Evolutionary conservation across 352 stramenopile species (phyloP).

Genomic region (Phytophthora crassamura): DNA sequence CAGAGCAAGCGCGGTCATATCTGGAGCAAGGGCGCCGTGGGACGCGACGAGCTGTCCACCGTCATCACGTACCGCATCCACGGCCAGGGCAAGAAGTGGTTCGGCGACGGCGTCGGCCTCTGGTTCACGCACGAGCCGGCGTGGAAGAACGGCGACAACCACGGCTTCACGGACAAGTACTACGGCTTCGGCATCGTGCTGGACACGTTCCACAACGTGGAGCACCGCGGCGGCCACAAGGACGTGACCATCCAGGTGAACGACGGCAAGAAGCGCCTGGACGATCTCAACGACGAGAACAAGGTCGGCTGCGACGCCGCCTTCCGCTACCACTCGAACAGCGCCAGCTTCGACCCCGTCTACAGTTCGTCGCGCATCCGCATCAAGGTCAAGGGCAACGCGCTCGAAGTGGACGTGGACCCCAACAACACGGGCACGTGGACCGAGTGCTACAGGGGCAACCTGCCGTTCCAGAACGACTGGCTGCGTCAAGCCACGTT

Average conservation of each 20-base stretch:
- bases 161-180: slow-evolving; percentile 79
- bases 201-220: slow-evolving; percentile 84
- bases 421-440: slow-evolving; percentile 59
- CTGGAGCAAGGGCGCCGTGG: slow-evolving; percentile 60
- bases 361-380: slow-evolving; percentile 74
- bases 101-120: slow-evolving; percentile 77
- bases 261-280: slow-evolving; percentile 74
- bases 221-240: slow-evolving; percentile 82
- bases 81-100: slow-evolving; percentile 79
- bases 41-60: slow-evolving; percentile 56
- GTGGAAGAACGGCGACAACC: slow-evolving; percentile 71
- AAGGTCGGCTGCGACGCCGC: slow-evolving; percentile 81
- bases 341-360: slow-evolving; percentile 71
- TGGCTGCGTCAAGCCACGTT: slow-evolving; percentile 72
- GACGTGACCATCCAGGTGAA: slow-evolving; percentile 85
- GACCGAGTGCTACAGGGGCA: slow-evolving; percentile 70
- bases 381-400: slow-evolving; percentile 63
- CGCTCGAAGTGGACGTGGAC: slow-evolving; percentile 72
- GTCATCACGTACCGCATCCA: slow-evolving; percentile 84
- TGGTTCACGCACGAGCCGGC: slow-evolving; percentile 72
- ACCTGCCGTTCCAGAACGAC: slow-evolving; percentile 67
- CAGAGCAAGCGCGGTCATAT: slow-evolving; percentile 84
- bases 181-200: slow-evolving; percentile 76
- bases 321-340: slow-evolving; percentile 81
- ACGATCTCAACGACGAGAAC: slow-evolving; percentile 71